Evolutionary conservation across 2,329 filamentous ascomycete species (phyloP).

Genomic region (Metarhizium robertsii): DNA sequence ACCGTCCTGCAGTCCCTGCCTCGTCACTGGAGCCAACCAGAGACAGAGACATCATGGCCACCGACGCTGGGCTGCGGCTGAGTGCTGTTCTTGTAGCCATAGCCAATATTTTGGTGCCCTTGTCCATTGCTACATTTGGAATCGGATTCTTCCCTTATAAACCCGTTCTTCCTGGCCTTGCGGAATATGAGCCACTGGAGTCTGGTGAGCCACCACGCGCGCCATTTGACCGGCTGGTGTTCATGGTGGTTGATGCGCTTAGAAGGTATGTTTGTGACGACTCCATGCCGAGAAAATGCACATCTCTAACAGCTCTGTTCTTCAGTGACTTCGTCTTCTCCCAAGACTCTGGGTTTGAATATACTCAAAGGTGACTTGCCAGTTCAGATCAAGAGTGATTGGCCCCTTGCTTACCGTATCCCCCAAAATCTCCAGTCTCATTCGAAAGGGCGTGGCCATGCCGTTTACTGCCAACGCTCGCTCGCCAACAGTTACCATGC

Average conservation of each 20-base stretch:
- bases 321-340: constrained; percentile 86
- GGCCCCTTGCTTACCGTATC: constrained; percentile 1
- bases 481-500: constrained; percentile 98
- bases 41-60: constrained; percentile 13
- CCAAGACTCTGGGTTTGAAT: constrained; percentile 69
- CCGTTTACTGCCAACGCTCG: constrained; percentile 94
- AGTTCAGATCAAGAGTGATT: not conserved
- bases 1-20: not conserved
- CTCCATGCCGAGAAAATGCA: not conserved
- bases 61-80: constrained; percentile 16
- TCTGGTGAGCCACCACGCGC: constrained; percentile 50
- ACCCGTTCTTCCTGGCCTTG: constrained; percentile 78
- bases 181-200: constrained; percentile 50
- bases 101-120: constrained; percentile 69
- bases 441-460: constrained; percentile 71
- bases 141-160: constrained; percentile 97
- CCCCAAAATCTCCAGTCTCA: constrained; percentile 50
- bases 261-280: constrained; percentile 51
- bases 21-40: not conserved
- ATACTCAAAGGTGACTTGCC: constrained; percentile 67
- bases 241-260: constrained; percentile 96
- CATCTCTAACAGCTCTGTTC: not conserved
- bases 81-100: constrained; percentile 41
- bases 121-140: constrained; percentile 69
- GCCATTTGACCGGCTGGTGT: constrained; percentile 81